phyloP scores from a whole-genome alignment of 208 protist genomes.

The Trichomonas gallinae region DNA sequence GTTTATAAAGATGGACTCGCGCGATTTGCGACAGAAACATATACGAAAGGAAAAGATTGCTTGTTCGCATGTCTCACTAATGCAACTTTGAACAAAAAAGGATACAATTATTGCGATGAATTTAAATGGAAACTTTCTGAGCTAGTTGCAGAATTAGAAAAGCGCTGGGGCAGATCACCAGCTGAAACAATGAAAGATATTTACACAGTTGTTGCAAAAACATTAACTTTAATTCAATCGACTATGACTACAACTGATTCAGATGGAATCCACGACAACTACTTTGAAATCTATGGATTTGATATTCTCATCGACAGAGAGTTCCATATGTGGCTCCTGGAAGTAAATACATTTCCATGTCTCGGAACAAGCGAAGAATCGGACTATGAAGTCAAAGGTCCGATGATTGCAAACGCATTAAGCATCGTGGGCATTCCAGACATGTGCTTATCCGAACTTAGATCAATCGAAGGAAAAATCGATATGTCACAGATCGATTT shows the following conservation, averaged over 20 bases:
- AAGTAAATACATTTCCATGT: conserved; percentile 22
- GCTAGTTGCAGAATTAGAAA: background rate
- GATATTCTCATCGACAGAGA: conserved; percentile 24
- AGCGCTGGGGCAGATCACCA: background rate
- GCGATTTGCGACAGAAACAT: conserved; percentile 29
- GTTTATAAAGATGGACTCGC: conserved; percentile 29
- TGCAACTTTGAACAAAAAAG: background rate
- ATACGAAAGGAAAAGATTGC: background rate
- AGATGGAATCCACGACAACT: background rate
- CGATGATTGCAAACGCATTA: background rate
- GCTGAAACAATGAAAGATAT: background rate
- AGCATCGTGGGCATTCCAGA: background rate
- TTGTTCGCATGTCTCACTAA: background rate
- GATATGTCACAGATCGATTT: background rate
- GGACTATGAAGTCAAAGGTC: background rate
- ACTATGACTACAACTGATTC: background rate
- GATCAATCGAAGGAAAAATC: no score
- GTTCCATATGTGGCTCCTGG: conserved; percentile 28
- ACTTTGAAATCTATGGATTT: conserved; percentile 28
- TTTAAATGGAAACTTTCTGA: conserved; percentile 8
- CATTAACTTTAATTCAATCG: background rate
- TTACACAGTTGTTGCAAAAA: background rate
- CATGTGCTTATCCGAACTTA: background rate
- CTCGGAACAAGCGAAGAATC: background rate
- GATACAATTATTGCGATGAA: background rate